phyloP scores from a whole-genome alignment of 495 filamentous ascomycete genomes.

The Neurospora terricola region DNA sequence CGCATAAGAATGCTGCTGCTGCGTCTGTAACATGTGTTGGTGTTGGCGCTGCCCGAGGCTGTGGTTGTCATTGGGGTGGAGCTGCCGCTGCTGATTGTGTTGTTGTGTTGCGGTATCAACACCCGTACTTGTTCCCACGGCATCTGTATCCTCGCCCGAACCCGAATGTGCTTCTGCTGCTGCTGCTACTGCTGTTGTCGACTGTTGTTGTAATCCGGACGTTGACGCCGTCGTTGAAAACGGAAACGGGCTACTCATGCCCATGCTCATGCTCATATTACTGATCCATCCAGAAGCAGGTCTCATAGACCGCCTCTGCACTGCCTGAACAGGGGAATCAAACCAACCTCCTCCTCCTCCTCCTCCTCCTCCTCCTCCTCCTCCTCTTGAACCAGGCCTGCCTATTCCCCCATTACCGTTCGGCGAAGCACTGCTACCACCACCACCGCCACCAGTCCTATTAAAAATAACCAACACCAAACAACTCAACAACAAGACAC shows the following conservation, averaged over 20 bases:
- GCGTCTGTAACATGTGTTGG: background rate
- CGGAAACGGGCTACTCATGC: background rate
- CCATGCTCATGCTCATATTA: background rate
- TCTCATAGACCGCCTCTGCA: background rate
- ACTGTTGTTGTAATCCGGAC: background rate
- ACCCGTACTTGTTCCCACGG: background rate
- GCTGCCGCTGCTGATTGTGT: background rate
- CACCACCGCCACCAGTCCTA: slow-evolving; percentile 23
- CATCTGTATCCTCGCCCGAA: background rate
- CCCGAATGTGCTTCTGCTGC: background rate
- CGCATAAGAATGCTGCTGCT: slow-evolving; percentile 3
- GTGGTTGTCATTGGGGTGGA: background rate
- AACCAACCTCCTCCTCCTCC: background rate
- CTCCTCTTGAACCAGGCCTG: background rate
- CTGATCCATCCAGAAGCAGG: background rate
- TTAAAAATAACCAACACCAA: slow-evolving; percentile 79
- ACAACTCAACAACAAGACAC: slow-evolving; percentile 75
- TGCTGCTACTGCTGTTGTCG: background rate
- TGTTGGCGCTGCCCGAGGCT: background rate
- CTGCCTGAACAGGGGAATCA: background rate
- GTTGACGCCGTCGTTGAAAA: background rate
- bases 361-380: background rate
- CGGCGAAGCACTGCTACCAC: background rate
- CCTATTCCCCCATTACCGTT: background rate
- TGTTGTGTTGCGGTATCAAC: background rate